Evolutionary conservation across 148 eudicot species (phyloP).

Genomic region (Vaccinium corymbosum): DNA sequence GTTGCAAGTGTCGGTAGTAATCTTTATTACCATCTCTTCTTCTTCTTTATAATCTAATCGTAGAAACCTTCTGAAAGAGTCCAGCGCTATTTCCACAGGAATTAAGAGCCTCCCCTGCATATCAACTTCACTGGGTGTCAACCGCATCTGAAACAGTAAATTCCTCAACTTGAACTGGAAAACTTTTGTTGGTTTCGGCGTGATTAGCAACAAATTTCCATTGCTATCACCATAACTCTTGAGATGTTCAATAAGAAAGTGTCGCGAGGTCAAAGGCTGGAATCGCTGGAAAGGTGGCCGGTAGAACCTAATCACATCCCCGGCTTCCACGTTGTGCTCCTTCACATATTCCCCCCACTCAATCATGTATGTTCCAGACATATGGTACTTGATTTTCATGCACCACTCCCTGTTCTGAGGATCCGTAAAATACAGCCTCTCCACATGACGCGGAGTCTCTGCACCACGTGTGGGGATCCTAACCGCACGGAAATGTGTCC

Average conservation of each 20-base stretch:
- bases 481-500: background rate
- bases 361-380: background rate
- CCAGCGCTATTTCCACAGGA: background rate
- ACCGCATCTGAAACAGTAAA: conserved; percentile 1
- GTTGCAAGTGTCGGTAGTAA: background rate
- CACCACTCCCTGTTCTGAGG: background rate
- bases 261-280: background rate
- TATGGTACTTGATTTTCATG: background rate
- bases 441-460: background rate
- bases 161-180: background rate
- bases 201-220: background rate
- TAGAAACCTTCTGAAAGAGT: background rate
- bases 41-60: background rate
- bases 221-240: background rate
- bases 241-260: background rate
- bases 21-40: background rate
- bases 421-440: background rate
- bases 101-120: background rate
- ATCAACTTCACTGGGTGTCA: background rate
- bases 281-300: background rate
- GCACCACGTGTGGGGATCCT: background rate
- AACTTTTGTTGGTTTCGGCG: background rate
- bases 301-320: conserved; percentile 3
- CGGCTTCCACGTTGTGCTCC: conserved; percentile 2
- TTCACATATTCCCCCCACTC: conserved; percentile 1